Conservation (phyloP, 345 rosid genomes). For the Hibiscus trionum region DNA sequence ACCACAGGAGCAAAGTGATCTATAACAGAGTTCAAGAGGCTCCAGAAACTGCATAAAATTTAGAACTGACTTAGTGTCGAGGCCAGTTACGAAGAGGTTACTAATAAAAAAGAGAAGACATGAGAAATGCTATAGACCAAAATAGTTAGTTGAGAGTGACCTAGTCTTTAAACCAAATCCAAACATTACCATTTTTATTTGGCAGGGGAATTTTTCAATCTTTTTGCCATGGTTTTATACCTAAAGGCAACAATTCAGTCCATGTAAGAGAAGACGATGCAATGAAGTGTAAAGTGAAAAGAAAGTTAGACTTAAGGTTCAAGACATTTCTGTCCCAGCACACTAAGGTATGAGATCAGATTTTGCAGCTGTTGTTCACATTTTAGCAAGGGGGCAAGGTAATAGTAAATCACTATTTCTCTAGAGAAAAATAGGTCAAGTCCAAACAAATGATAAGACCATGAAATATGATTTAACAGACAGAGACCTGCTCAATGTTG, state of each 20-base stretch:
- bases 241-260: background rate
- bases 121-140: background rate
- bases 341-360: background rate
- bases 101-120: background rate
- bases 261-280: background rate
- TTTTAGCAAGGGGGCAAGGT: background rate
- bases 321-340: too few species aligned
- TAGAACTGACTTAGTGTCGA: background rate
- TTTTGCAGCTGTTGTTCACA: background rate
- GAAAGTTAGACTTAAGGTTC: too few species aligned
- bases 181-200: background rate
- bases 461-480: background rate
- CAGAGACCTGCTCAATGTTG: constrained; percentile 62
- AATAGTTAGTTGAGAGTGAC: background rate
- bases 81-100: background rate
- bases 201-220: background rate
- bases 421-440: background rate
- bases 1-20: constrained; percentile 86
- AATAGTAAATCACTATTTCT: background rate
- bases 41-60: constrained; percentile 63
- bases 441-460: background rate
- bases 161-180: background rate
- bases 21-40: constrained; percentile 92
- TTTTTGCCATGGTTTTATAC: background rate
- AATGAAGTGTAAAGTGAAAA: background rate